These are phyloP conservation scores for Pistacia integerrima DNA, from an alignment of 345 rosid species.

Conservation along the genomic window DNA sequence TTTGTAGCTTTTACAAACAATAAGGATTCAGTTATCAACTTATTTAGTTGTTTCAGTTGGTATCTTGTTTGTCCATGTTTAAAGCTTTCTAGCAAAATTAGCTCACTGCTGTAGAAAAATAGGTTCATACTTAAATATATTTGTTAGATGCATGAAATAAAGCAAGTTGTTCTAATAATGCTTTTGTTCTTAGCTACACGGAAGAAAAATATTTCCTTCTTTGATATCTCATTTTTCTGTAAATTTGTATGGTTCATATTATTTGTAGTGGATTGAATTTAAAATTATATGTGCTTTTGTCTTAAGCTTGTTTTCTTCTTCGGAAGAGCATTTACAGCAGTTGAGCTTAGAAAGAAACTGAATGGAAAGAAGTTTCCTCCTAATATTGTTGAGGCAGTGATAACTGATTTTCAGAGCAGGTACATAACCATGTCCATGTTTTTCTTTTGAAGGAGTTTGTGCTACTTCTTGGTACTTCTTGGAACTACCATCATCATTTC, in stretches of 20 bases:
- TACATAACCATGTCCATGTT: slow-evolving; percentile 23
- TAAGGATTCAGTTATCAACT: not conserved
- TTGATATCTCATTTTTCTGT: not conserved
- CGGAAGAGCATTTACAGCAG: slow-evolving; percentile 64
- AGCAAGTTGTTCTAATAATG: not conserved
- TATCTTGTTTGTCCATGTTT: not conserved
- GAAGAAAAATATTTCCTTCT: not conserved
- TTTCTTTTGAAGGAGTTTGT: not conserved
- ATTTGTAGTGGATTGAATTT: not conserved
- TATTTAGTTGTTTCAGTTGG: not conserved
- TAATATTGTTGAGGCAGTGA: slow-evolving; percentile 45
- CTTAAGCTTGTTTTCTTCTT: slow-evolving; percentile 5
- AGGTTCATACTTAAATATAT: too few relatives aligned
- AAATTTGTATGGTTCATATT: not conserved
- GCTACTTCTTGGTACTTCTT: slow-evolving; percentile 5
- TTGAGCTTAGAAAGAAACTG: slow-evolving; percentile 76
- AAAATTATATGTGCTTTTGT: not conserved
- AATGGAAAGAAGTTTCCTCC: slow-evolving; percentile 56
- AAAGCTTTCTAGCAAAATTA: not conserved
- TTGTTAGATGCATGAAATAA: not conserved
- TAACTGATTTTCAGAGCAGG: slow-evolving; percentile 60
- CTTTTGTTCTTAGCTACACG: not conserved
- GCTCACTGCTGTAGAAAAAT: not conserved
- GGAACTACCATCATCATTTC: not conserved
- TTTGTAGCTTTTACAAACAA: slow-evolving; percentile 6